Percentiles rank a stretch among this genome's conserved stretches.
Evolutionary conservation across 2,329 filamentous ascomycete species (phyloP).

Genomic region (Lizonia empirigonia): DNA sequence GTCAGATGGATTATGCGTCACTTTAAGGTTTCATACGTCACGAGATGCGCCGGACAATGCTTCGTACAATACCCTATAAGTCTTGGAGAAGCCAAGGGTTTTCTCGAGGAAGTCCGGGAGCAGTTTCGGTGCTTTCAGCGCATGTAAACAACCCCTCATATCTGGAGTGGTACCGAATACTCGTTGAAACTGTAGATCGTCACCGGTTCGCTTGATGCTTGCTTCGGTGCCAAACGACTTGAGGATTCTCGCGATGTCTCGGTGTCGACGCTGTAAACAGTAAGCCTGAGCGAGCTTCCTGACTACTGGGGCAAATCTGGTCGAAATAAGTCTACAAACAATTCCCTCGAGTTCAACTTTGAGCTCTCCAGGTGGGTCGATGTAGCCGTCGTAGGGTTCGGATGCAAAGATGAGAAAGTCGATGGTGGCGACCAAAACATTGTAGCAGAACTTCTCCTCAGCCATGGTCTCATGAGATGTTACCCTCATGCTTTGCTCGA

Average conservation of each 20-base stretch:
- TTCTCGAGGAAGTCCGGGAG: background rate
- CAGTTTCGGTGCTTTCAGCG: background rate
- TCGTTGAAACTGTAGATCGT: background rate
- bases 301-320: background rate
- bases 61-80: background rate
- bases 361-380: background rate
- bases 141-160: too few relatives aligned
- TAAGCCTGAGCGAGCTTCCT: background rate
- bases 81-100: background rate
- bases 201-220: background rate
- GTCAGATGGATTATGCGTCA: too few relatives aligned
- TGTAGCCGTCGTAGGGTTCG: background rate
- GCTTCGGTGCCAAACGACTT: background rate
- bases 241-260: background rate
- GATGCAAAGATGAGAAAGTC: background rate
- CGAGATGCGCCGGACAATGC: background rate
- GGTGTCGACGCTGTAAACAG: background rate
- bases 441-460: background rate
- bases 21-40: too few relatives aligned
- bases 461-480: too few relatives aligned
- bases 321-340: background rate
- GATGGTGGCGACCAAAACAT: background rate
- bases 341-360: background rate
- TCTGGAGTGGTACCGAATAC: too few relatives aligned
- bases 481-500: background rate